These are phyloP conservation scores for Phytophthora constricta DNA, from an alignment of 352 stramenopile species.

Conservation along the genomic window DNA sequence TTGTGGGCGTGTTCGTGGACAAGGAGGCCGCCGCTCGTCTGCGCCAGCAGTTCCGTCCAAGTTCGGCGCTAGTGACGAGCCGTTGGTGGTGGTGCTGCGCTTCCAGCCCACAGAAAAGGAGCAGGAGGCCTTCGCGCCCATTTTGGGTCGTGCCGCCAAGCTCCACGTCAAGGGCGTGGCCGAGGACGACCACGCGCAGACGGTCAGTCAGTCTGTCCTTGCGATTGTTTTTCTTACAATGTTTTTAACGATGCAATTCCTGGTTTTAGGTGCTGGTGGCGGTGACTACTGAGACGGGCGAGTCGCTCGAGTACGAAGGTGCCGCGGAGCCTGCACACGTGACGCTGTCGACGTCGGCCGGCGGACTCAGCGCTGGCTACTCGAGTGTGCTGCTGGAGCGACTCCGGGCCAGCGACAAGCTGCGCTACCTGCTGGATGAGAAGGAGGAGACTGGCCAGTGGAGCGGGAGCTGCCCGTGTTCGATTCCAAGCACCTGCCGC, in stretches of 20 bases:
- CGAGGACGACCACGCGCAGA: conserved; percentile 72
- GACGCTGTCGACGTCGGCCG: conserved; percentile 58
- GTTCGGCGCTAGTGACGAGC: conserved; percentile 48
- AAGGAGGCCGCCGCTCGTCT: conserved; percentile 59
- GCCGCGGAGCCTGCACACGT: conserved; percentile 58
- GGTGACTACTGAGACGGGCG: conserved; percentile 69
- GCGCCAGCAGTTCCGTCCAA: conserved; percentile 60
- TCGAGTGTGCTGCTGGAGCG: conserved; percentile 82
- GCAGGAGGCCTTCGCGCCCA: conserved; percentile 75
- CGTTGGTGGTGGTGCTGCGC: conserved; percentile 78
- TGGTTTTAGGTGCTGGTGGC: conserved; percentile 55
- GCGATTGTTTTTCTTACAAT: not conserved
- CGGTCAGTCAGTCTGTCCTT: conserved; percentile 27
- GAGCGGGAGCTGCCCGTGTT: conserved; percentile 72
- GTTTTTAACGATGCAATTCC: not conserved
- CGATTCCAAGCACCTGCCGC: conserved; percentile 70
- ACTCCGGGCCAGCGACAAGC: conserved; percentile 66
- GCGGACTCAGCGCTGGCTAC: conserved; percentile 59
- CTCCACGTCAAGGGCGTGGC: conserved; percentile 72
- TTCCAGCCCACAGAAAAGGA: conserved; percentile 77
- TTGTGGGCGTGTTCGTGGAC: conserved; percentile 80
- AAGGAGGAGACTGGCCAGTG: conserved; percentile 40
- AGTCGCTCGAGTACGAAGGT: conserved; percentile 64
- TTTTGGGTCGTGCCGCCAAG: conserved; percentile 62
- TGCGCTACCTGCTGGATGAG: conserved; percentile 58